These are phyloP conservation scores for Halophytophthora batemanensis DNA, from an alignment of 352 stramenopile species.

Conservation along the genomic window DNA sequence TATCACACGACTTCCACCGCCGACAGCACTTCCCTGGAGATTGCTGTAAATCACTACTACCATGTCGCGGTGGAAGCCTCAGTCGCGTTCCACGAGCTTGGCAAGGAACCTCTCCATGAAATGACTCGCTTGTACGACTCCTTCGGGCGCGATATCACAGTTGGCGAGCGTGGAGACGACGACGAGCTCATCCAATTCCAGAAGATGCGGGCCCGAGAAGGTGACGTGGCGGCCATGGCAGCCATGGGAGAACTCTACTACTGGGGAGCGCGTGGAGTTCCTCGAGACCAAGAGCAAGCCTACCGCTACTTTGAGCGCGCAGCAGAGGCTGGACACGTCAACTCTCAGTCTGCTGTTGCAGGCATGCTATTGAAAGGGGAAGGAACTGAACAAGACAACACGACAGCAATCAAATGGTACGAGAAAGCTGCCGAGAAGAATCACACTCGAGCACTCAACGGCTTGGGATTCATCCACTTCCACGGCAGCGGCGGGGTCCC, in stretches of 20 bases:
- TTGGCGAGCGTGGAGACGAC: constrained; percentile 56
- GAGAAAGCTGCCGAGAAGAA: constrained; percentile 63
- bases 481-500: constrained; percentile 59
- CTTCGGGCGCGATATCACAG: constrained; percentile 39
- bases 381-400: constrained; percentile 67
- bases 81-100: constrained; percentile 53
- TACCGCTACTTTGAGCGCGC: constrained; percentile 75
- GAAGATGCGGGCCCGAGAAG: constrained; percentile 66
- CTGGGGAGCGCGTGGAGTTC: constrained; percentile 76
- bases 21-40: constrained; percentile 17
- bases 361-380: constrained; percentile 89
- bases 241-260: constrained; percentile 90
- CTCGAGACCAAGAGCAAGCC: constrained; percentile 65
- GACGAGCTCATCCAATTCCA: constrained; percentile 89
- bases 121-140: constrained; percentile 74
- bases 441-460: constrained; percentile 83
- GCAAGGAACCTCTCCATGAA: constrained; percentile 76
- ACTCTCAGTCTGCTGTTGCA: constrained; percentile 63
- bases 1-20: constrained; percentile 19
- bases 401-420: constrained; percentile 74
- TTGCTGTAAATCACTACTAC: constrained; percentile 58
- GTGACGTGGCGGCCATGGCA: constrained; percentile 73
- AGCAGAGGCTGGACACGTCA: constrained; percentile 50
- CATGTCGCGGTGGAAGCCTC: constrained; percentile 47
- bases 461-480: constrained; percentile 89